These are phyloP conservation scores for Cladosporium sp. DNA, from an alignment of 2,329 filamentous ascomycete genomes.

Conservation along the genomic window DNA sequence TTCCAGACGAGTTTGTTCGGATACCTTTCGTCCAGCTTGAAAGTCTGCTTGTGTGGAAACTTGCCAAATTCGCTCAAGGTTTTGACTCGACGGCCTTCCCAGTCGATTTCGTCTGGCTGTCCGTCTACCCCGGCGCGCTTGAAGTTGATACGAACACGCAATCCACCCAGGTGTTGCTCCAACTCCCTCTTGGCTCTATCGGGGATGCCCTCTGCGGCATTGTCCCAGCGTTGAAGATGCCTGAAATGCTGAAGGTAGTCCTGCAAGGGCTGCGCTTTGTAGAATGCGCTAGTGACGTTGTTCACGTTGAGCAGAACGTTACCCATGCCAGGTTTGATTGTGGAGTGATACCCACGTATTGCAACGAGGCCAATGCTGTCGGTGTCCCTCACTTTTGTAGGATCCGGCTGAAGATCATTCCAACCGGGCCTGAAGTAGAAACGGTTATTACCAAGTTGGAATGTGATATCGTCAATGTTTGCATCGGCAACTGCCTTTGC, in stretches of 20 bases:
- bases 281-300: conserved; percentile 17
- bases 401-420: conserved; percentile 6
- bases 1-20: background rate
- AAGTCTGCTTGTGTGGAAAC: background rate
- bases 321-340: conserved; percentile 10
- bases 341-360: conserved; percentile 15
- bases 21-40: background rate
- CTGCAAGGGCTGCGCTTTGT: conserved; percentile 8
- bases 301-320: conserved; percentile 20
- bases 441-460: conserved; percentile 18
- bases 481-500: conserved; percentile 13
- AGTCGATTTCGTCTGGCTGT: background rate
- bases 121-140: background rate
- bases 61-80: background rate
- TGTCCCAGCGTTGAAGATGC: background rate
- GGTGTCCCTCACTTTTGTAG: background rate
- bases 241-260: background rate
- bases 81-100: conserved; percentile 3
- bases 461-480: background rate
- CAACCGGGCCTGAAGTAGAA: conserved; percentile 21
- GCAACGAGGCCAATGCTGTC: conserved; percentile 1
- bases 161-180: background rate
- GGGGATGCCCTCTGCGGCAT: background rate
- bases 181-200: background rate
- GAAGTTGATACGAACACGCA: conserved; percentile 13